Base-by-base conservation (phyloP, 345 rosid species). In the Erucastrum elatum region DNA sequence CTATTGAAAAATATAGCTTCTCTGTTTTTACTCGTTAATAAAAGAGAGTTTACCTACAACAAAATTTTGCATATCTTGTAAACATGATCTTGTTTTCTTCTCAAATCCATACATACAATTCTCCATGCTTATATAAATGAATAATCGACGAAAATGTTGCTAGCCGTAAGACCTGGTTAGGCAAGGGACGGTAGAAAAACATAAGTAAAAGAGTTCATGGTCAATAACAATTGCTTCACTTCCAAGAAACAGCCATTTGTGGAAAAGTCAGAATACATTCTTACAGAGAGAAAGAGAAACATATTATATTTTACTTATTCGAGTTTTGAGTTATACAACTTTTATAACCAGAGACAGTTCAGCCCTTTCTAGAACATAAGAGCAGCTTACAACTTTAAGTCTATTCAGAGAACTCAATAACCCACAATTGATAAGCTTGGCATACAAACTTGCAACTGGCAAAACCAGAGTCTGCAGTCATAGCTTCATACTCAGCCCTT, bases 391-490 rank as follows among this genome's bases (percentile, higher is more conserved):
- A 34, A 2, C 17, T 10, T 53, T 0, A 69, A 76, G 9, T 31
- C 30, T 77, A 9, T 7, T 71, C 64, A 8, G 16, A 2, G 46
- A 82, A 65, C 67, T 85, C 84, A 67, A 78, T 75, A 12, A 83
- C 79, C 84, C 84, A 80, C 34, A 61, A 68, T n/a, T 73, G 75
- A 53, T 80, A 82, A 6, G 66, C 85, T 0, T 21, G 49, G 68
- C 84, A 80, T 2, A 82, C 44, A 60, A 72, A 68, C 17, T 73
- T 53, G 21, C 72, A 61, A 7, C 8, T 2, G 0, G 68, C 10
- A 5, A 84, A 86, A 35, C 83, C 89, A 0, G 84, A 76, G 16
- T 31, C n/a, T 5, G 8, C 65, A 59, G 77, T 80, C 63, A 86
- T 13, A 16, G 72, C 68, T 64, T 84, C 67, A 2, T 69, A 79